These are phyloP conservation scores for Mycosarcoma mackinlayi DNA, from an alignment of 1,284 basidiomycete species.

Conservation along the genomic window DNA sequence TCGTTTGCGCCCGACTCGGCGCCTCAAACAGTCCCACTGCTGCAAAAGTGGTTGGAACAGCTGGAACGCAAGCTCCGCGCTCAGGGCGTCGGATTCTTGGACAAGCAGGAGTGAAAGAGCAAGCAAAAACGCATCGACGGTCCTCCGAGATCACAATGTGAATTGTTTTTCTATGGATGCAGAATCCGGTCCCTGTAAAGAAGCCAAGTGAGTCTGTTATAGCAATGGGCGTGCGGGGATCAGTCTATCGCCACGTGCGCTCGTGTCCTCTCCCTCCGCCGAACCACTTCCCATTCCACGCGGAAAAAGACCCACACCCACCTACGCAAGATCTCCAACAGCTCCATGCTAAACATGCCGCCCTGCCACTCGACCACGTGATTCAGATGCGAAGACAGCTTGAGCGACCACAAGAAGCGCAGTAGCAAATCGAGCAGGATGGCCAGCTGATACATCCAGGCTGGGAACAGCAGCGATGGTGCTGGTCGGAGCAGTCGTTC, in stretches of 20 bases:
- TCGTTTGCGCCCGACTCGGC: slow-evolving; percentile 65
- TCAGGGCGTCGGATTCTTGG: slow-evolving; percentile 57
- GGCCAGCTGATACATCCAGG: slow-evolving; percentile 82
- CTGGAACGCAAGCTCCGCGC: slow-evolving; percentile 62
- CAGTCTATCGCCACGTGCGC: slow-evolving; percentile 29
- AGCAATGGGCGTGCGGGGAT: too few relatives aligned
- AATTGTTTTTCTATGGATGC: too few relatives aligned
- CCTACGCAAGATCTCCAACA: slow-evolving; percentile 85
- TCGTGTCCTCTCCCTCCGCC: slow-evolving; percentile 11
- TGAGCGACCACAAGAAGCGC: slow-evolving; percentile 93
- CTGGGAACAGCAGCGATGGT: slow-evolving; percentile 28
- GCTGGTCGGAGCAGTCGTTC: slow-evolving; percentile 25
- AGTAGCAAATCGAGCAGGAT: slow-evolving; percentile 87
- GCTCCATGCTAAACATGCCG: slow-evolving; percentile 88
- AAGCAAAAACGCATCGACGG: too few relatives aligned
- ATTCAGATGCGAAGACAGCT: slow-evolving; percentile 88
- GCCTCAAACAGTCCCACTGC: slow-evolving; percentile 62
- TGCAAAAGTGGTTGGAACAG: slow-evolving; percentile 67
- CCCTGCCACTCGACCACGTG: slow-evolving; percentile 82
- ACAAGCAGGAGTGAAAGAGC: slow-evolving; percentile 49
- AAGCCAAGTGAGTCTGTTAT: too few relatives aligned
- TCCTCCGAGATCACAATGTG: too few relatives aligned
- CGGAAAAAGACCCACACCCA: slow-evolving; percentile 98
- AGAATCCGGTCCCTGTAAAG: too few relatives aligned
- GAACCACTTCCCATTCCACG: slow-evolving; percentile 74